Evolutionary conservation across 140 eudicot genomes (phyloP), one percentile per base, ranked within the genome.

Genomic region (Oenanthe javanica): DNA sequence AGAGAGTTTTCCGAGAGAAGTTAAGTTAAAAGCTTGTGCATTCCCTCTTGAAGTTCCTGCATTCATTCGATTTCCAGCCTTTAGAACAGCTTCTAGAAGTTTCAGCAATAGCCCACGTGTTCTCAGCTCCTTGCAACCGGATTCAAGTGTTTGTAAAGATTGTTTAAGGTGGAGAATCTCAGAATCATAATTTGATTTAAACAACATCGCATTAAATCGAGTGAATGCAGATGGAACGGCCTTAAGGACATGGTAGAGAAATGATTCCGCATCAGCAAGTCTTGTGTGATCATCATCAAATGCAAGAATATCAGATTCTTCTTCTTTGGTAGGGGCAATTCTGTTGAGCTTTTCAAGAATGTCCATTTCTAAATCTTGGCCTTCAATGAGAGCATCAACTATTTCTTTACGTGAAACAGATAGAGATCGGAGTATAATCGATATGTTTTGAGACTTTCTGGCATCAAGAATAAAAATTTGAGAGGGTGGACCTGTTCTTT

Each of bases 1-100:
- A 3, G 99, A 95, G 51, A 95, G 83, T 84, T 95, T 95, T 76
- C 86, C 76, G 13, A 95, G 89, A 9, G 99, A 88, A 76, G 89
- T 88, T 16, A 95, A 89, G 69, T 89, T 93, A 72, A 95, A 95
- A 13, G 97, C 98, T 84, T 95, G 97, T 10, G 99, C 98, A 81
- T 95, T 89, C 77, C 99, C 99, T 84, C 99, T 89, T 6, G 99
- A 88, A 21, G 99, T 93, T 50, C 99, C 99, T 13, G 97, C 97
- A 71, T 92, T 95, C 88, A 95, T 87, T 18, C 97, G 89, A 82
- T 95, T 95, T 8, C 99, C 99, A 2, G 99, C 97, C 72, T 95
- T 95, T 23, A 95, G 83, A 42, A 95, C 87, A 6, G 98, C 97
- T 86, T 95, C 99, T 50, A 95, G 81, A 69, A 95, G 97, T 79